These are phyloP conservation scores for Arctium minus DNA, from an alignment of 129 eudicot species.

Conservation along the genomic window DNA sequence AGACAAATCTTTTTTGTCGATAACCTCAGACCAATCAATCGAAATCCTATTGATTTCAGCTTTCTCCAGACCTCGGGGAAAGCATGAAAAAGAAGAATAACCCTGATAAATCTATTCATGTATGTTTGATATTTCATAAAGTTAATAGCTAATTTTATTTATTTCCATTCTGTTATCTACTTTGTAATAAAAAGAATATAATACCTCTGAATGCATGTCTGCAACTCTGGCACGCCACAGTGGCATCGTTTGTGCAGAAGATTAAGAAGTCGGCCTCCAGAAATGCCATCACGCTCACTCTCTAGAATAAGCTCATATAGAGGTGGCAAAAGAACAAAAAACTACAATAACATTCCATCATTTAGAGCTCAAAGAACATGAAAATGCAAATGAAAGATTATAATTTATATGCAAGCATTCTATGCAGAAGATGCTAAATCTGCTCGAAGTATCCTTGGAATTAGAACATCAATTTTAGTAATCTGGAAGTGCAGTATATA, in stretches of 20 bases:
- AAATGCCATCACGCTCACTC: constrained; percentile 70
- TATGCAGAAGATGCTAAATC: not conserved
- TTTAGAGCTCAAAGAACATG: constrained; percentile 21
- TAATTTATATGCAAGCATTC: not conserved
- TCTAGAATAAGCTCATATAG: constrained; percentile 86
- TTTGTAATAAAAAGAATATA: constrained; percentile 10
- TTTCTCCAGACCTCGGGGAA: too few relatives aligned
- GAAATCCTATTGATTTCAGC: too few relatives aligned
- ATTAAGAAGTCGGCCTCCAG: constrained; percentile 92
- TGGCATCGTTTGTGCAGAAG: constrained; percentile 89
- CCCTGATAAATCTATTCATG: not conserved
- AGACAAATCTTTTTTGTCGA: too few relatives aligned
- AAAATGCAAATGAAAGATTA: not conserved
- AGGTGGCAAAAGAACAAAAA: constrained; percentile 92
- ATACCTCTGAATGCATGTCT: constrained; percentile 90
- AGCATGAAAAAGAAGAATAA: not conserved
- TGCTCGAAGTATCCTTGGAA: not conserved
- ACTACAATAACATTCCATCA: constrained; percentile 42
- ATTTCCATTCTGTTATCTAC: not conserved
- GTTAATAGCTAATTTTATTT: not conserved
- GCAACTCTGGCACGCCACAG: constrained; percentile 98
- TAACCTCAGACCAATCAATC: too few relatives aligned
- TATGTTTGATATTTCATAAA: not conserved
- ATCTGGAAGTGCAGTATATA: not conserved
- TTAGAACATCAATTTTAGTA: not conserved